Evolutionary conservation across 345 rosid genomes (phyloP).

Genomic region (Raphanus raphanistrum): DNA sequence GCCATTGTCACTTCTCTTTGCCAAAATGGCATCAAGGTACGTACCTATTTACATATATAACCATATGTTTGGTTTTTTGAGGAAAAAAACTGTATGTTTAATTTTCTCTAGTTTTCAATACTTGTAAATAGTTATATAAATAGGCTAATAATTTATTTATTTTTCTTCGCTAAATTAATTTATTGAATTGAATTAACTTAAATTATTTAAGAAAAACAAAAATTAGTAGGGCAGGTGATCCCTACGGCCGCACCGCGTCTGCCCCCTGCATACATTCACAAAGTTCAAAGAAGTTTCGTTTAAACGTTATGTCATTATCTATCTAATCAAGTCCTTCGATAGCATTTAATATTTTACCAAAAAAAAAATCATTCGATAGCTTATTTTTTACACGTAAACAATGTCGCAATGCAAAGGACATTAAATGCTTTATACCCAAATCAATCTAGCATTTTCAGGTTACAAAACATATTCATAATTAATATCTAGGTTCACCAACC

Average conservation of each 20-base stretch:
- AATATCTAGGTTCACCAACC: too few species aligned
- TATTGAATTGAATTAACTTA: too few species aligned
- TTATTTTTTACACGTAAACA: constrained; percentile 8
- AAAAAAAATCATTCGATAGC: background rate
- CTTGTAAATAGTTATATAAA: background rate
- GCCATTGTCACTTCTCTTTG: constrained; percentile 48
- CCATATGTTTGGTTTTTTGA: background rate
- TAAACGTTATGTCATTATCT: background rate
- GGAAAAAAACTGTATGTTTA: too few species aligned
- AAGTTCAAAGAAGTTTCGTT: background rate
- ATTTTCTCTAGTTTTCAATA: background rate
- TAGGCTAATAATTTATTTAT: too few species aligned
- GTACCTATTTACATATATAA: background rate
- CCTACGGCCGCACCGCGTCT: too few species aligned
- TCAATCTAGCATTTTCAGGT: constrained; percentile 5
- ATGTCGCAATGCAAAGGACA: constrained; percentile 10
- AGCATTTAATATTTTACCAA: too few species aligned
- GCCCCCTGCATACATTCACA: background rate
- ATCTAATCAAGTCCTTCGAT: background rate
- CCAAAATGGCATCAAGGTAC: constrained; percentile 56
- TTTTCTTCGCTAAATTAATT: too few species aligned
- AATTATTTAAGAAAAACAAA: too few species aligned
- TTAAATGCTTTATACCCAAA: too few species aligned
- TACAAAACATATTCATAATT: background rate
- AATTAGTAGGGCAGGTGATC: too few species aligned